Evolutionary conservation across 441 rosid genomes (phyloP).

Genomic region (Lepidium campestre): DNA sequence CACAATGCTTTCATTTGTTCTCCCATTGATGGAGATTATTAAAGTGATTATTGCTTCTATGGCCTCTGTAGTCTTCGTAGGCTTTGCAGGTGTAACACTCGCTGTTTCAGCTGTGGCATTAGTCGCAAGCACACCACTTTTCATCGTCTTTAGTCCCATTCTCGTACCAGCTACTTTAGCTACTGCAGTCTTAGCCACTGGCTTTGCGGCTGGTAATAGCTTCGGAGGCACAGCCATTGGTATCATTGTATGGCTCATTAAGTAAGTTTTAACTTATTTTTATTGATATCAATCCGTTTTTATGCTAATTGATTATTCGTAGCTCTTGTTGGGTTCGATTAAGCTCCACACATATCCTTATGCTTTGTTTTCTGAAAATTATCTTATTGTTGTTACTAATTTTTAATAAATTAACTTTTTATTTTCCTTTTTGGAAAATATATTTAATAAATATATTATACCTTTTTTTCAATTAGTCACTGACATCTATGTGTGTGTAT

Average conservation of each 20-base stretch:
- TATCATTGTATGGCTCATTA: slow-evolving; percentile 46
- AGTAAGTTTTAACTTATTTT: too few species aligned
- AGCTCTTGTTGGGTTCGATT: too few species aligned
- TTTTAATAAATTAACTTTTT: too few species aligned
- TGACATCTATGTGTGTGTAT: too few species aligned
- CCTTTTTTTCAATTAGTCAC: too few species aligned
- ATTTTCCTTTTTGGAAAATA: not conserved
- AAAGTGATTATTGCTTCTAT: slow-evolving; percentile 19
- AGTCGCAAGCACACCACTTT: slow-evolving; percentile 55
- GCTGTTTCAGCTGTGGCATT: slow-evolving; percentile 57
- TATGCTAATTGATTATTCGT: too few species aligned
- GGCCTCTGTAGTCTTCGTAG: slow-evolving; percentile 13
- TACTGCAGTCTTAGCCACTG: slow-evolving; percentile 36
- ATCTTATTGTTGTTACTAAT: too few species aligned
- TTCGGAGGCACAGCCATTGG: slow-evolving; percentile 45
- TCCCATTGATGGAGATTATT: slow-evolving; percentile 12
- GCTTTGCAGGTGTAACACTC: slow-evolving; percentile 53
- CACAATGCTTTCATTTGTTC: not conserved
- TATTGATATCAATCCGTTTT: too few species aligned
- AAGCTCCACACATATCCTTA: too few species aligned
- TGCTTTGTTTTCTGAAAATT: too few species aligned
- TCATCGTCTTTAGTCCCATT: slow-evolving; percentile 79
- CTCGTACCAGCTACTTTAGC: slow-evolving; percentile 65
- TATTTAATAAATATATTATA: too few species aligned
- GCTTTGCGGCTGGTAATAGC: slow-evolving; percentile 53